These are phyloP conservation scores for Neofusicoccum umdonicola DNA, from an alignment of 2,329 filamentous ascomycete genomes.

Conservation along the genomic window DNA sequence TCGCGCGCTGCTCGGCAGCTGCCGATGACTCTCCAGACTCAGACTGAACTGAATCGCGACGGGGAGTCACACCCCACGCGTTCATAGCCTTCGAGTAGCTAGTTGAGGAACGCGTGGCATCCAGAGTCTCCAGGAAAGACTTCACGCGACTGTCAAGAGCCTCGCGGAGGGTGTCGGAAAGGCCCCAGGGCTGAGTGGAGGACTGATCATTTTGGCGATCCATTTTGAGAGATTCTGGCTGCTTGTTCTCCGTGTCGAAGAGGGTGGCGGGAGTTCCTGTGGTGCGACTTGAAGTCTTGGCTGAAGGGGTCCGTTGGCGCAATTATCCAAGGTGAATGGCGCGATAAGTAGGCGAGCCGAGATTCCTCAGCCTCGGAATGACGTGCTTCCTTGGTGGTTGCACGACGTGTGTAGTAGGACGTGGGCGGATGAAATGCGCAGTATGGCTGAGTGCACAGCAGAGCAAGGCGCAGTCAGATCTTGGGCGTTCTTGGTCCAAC, in stretches of 20 bases:
- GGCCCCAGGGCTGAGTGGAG: background rate
- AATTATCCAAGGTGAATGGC: conserved; percentile 3
- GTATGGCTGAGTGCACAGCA: background rate
- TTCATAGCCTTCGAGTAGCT: conserved; percentile 9
- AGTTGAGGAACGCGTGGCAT: background rate
- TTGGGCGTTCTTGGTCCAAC: background rate
- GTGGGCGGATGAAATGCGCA: background rate
- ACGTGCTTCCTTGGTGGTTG: conserved; percentile 3
- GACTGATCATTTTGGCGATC: conserved; percentile 5
- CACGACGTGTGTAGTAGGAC: background rate
- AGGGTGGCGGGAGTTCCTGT: background rate
- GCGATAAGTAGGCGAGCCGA: conserved; percentile 3
- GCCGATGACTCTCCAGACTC: background rate
- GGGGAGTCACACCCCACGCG: conserved; percentile 5
- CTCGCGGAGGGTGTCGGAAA: conserved; percentile 13
- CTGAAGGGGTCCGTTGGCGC: background rate
- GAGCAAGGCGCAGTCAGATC: background rate
- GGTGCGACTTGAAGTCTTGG: background rate
- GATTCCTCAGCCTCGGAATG: background rate
- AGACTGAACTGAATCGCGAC: background rate
- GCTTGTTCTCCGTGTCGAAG: background rate
- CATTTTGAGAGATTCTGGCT: background rate
- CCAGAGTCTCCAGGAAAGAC: conserved; percentile 9
- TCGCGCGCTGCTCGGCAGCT: background rate
- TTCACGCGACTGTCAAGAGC: background rate